A percentile compares a stretch with the other conserved stretches of the same genome.
These are phyloP conservation scores for Ambrosiella beaveri DNA, from an alignment of 2,329 filamentous ascomycete species.

Conservation along the genomic window DNA sequence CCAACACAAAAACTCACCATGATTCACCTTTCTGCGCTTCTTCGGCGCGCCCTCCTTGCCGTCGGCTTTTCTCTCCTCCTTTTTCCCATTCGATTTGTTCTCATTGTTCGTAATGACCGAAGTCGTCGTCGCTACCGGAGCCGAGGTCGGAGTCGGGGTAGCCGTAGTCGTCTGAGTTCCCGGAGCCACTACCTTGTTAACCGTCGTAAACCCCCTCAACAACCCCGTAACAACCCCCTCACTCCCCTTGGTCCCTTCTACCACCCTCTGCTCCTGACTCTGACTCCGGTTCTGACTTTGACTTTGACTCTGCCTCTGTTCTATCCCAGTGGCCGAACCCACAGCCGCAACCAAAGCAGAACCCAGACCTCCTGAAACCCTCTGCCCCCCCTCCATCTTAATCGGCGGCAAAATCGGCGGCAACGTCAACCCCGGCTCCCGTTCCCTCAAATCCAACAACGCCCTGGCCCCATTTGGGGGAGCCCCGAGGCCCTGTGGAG, in stretches of 20 bases:
- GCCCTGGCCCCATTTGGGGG: too few relatives aligned
- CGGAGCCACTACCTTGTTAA: not conserved
- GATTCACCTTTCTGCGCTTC: conserved; percentile 78
- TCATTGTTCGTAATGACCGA: too few relatives aligned
- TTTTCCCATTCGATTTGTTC: not conserved
- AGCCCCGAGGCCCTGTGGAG: too few relatives aligned
- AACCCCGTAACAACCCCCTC: not conserved
- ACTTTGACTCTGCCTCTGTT: not conserved
- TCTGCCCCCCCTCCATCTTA: not conserved
- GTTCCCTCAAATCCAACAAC: not conserved
- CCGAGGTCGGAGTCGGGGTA: not conserved
- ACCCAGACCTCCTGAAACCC: not conserved
- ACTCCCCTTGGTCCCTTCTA: not conserved
- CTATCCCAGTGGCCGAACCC: not conserved
- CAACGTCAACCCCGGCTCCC: not conserved
- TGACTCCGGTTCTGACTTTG: not conserved
- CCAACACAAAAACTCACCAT: conserved; percentile 41
- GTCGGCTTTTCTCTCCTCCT: not conserved
- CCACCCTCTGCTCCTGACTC: not conserved
- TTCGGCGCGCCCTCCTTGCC: conserved; percentile 31
- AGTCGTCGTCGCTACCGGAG: not conserved
- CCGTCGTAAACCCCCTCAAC: not conserved
- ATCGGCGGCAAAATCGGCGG: not conserved
- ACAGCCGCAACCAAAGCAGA: not conserved
- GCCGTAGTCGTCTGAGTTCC: not conserved